A percentile compares a stretch with the other conserved stretches of the same genome.
phyloP scores from a whole-genome alignment of 2,329 filamentous ascomycete genomes.

The Thielaviopsis musarum region DNA sequence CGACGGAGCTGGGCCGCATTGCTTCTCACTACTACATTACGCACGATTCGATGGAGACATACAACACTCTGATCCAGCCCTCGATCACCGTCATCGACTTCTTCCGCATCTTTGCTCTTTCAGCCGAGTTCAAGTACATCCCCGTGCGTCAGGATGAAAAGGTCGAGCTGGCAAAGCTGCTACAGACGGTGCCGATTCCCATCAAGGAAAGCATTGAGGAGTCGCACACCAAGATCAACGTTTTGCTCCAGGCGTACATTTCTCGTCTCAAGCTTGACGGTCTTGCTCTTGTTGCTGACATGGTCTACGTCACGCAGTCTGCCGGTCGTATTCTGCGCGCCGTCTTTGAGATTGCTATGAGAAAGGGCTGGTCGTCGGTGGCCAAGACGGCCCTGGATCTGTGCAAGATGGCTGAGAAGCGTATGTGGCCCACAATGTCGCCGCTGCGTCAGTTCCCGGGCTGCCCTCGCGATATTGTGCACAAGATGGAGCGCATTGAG shows the following conservation, averaged over 20 bases:
- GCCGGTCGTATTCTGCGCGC: slow-evolving; percentile 90
- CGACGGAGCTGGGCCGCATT: slow-evolving; percentile 87
- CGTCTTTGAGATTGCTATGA: slow-evolving; percentile 92
- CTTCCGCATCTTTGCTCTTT: slow-evolving; percentile 89
- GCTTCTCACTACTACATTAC: slow-evolving; percentile 98
- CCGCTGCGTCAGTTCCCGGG: slow-evolving; percentile 77
- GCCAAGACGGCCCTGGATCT: slow-evolving; percentile 84
- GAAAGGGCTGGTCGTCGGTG: slow-evolving; percentile 89
- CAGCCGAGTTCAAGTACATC: slow-evolving; percentile 98
- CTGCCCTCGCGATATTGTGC: slow-evolving; percentile 70
- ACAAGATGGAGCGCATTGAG: slow-evolving; percentile 88
- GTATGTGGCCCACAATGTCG: slow-evolving; percentile 99
- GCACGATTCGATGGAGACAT: slow-evolving; percentile 88
- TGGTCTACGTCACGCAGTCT: slow-evolving; percentile 97
- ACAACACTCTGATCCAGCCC: slow-evolving; percentile 88
- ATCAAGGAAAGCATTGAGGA: slow-evolving; percentile 98
- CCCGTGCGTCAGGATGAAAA: slow-evolving; percentile 96
- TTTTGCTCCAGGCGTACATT: slow-evolving; percentile 90
- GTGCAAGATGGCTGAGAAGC: slow-evolving; percentile 98
- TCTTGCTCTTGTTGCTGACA: slow-evolving; percentile 88
- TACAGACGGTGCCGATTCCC: slow-evolving; percentile 80
- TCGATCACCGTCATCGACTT: slow-evolving; percentile 87
- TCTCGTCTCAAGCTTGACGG: slow-evolving; percentile 88
- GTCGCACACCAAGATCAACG: slow-evolving; percentile 94
- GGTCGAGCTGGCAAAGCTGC: slow-evolving; percentile 79